A percentile compares a stretch with the other conserved stretches of the same genome.
Conservation (phyloP, 305 asterid genomes). For the Fraxinus paxiana region DNA sequence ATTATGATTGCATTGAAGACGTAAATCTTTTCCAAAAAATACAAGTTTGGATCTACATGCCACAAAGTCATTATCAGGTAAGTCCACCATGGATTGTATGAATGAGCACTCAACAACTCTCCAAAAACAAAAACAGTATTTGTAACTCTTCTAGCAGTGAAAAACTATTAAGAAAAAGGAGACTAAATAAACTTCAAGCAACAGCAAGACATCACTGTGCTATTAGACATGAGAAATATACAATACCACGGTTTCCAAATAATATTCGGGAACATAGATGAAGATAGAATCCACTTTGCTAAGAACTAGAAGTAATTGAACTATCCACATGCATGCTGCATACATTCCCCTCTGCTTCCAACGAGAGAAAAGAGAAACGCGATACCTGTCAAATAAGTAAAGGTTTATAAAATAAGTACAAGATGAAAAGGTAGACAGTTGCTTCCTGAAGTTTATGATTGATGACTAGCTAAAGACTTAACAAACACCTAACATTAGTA, state of each 20-base stretch:
- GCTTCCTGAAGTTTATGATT: slow-evolving; percentile 10
- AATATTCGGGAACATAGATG: slow-evolving; percentile 78
- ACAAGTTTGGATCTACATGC: not conserved
- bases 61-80: not conserved
- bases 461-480: not conserved
- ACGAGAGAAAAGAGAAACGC: slow-evolving; percentile 70
- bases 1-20: not conserved
- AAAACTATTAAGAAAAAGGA: slow-evolving; percentile 10
- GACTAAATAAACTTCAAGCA: slow-evolving; percentile 13
- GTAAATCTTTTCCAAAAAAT: not conserved
- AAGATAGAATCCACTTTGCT: slow-evolving; percentile 76
- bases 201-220: slow-evolving; percentile 11
- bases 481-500: not conserved
- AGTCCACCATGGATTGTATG: slow-evolving; percentile 1
- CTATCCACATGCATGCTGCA: slow-evolving; percentile 91
- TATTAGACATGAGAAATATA: slow-evolving; percentile 18
- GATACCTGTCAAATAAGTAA: slow-evolving; percentile 60
- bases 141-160: slow-evolving; percentile 7
- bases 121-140: not conserved
- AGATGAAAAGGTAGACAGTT: slow-evolving; percentile 13
- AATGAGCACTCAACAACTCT: not conserved
- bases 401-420: slow-evolving; percentile 17
- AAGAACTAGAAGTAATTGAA: slow-evolving; percentile 78
- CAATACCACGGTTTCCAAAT: slow-evolving; percentile 83
- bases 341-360: slow-evolving; percentile 98